These are phyloP conservation scores for Cylindrodendrum hubeiense DNA, from an alignment of 2,329 filamentous ascomycete genomes.

Conservation along the genomic window DNA sequence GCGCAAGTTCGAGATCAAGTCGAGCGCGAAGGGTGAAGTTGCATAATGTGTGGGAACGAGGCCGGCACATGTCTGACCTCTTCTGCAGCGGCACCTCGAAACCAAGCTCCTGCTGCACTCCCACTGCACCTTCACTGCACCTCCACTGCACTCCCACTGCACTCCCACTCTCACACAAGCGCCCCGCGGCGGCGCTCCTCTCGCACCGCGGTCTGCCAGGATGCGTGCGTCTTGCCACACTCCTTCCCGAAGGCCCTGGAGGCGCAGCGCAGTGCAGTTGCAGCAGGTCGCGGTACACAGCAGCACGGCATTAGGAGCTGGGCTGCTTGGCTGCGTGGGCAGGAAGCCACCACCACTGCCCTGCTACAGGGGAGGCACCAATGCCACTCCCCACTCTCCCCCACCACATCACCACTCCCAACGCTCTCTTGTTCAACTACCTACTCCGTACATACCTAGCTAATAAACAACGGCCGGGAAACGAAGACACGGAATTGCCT, in stretches of 20 bases:
- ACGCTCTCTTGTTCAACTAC: background rate
- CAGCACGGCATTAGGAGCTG: constrained; percentile 9
- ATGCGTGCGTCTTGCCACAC: background rate
- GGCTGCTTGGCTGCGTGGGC: constrained; percentile 8
- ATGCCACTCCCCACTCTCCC: background rate
- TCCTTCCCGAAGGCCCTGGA: background rate
- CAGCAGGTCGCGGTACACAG: constrained; percentile 8
- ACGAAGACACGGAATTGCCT: background rate
- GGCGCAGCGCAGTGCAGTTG: background rate
- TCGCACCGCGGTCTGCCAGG: too few relatives aligned
- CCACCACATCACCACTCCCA: background rate
- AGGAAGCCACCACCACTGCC: constrained; percentile 1
- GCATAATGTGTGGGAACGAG: constrained; percentile 2
- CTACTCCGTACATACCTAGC: background rate
- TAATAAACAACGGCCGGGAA: background rate
- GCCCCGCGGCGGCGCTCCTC: background rate
- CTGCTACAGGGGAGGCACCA: background rate
- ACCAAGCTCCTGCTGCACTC: background rate
- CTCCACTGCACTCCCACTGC: background rate
- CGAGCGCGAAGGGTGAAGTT: background rate
- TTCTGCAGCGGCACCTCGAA: constrained; percentile 14
- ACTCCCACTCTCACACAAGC: background rate
- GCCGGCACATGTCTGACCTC: constrained; percentile 16
- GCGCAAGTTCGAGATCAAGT: background rate
- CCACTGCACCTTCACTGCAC: background rate